Evolutionary conservation across 129 eudicot species (phyloP), one percentile per base, ranked within the genome.

Genomic region (Oenanthe sinensis): DNA sequence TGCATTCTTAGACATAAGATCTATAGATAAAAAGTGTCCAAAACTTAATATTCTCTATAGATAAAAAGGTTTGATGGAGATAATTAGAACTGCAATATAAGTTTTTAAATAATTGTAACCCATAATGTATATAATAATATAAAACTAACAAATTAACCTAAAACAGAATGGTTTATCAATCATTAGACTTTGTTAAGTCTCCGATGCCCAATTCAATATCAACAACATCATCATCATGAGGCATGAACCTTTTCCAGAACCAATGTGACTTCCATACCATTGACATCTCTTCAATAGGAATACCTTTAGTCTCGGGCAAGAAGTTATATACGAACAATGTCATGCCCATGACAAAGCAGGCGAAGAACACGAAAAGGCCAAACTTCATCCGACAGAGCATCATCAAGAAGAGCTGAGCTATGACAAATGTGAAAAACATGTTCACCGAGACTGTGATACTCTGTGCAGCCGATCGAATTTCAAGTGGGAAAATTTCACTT

Each of bases 221-320:
- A n/a, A 65, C 90, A 9, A 67, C 82, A 33, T 28, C 80, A 16
- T 77, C 72, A 39, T 39, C 42, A 39, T 5, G 42, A 39, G 37
- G 50, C 12, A 89, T 86, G 74, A 44, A 82, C 45, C 77, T 84
- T 20, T 70, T 73, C 90, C 93, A 89, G 45, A 15, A 52, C 79
- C 75, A 60, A 43, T 89, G 90, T 5, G 79, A 15, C 48, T 55
- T 85, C 90, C 93, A 89, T 1, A 89, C 77, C 24, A 50, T 75
- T 17, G 65, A 79, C 93, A 88, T 88, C 28, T 89, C 90, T 79
- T 89, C 88, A 12, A 89, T 89, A 19, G 87, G 89, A 44, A 88
- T 82, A 14, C 92, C 90, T 74, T 86, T 86, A 0, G 90, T 86
- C 87, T 89, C 93, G 17, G 87, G 93, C 48, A 89, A 77, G 12